Evolutionary conservation across 768 basidiomycete species (phyloP).

Genomic region (Leccinum arenicola): DNA sequence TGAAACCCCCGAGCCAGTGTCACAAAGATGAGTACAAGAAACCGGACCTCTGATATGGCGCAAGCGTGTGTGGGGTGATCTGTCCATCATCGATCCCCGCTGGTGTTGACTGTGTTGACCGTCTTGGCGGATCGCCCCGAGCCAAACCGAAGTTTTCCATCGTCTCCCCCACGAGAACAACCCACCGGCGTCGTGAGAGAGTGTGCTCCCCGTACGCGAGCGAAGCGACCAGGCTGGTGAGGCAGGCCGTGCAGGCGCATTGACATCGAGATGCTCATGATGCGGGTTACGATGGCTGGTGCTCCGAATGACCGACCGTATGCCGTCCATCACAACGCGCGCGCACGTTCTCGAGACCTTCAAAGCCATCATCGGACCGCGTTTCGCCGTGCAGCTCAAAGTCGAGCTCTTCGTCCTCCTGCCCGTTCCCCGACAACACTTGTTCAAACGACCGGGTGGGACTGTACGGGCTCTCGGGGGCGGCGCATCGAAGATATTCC

Average conservation of each 20-base stretch:
- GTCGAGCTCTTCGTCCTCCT: slow-evolving; percentile 66
- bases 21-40: slow-evolving; percentile 9
- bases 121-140: slow-evolving; percentile 57
- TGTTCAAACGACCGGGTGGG: slow-evolving; percentile 69
- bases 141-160: slow-evolving; percentile 72
- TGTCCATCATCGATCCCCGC: slow-evolving; percentile 24
- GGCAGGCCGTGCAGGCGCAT: slow-evolving; percentile 51
- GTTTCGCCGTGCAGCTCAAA: slow-evolving; percentile 81
- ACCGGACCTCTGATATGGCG: background rate
- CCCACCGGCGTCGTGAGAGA: slow-evolving; percentile 66
- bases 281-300: slow-evolving; percentile 42
- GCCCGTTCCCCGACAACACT: slow-evolving; percentile 32
- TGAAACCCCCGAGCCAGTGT: background rate
- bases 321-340: slow-evolving; percentile 88
- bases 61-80: background rate
- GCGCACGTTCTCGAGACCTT: slow-evolving; percentile 93
- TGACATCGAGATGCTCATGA: slow-evolving; percentile 55
- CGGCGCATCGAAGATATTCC: slow-evolving; percentile 83
- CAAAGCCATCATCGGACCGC: slow-evolving; percentile 76
- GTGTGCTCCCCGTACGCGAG: slow-evolving; percentile 70
- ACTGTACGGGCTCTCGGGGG: slow-evolving; percentile 61
- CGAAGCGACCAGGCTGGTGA: slow-evolving; percentile 88
- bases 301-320: slow-evolving; percentile 57
- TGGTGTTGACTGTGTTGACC: slow-evolving; percentile 22
- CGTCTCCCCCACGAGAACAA: slow-evolving; percentile 68